Evolutionary conservation across 2,329 filamentous ascomycete genomes (phyloP).

Genomic region (Aureobasidium uvarum): DNA sequence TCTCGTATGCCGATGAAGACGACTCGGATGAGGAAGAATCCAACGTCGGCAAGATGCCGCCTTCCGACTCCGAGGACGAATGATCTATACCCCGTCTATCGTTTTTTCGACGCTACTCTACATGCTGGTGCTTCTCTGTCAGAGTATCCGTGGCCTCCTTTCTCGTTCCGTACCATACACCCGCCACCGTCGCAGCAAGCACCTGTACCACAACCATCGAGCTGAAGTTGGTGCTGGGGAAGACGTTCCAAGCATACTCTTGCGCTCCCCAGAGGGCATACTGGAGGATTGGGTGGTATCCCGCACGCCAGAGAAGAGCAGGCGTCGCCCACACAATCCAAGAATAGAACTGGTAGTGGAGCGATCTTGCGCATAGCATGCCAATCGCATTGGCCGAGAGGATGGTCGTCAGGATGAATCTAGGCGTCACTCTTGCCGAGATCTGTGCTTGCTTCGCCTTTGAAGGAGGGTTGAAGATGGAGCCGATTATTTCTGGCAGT

Average conservation of each 20-base stretch:
- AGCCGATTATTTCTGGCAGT: conserved; percentile 54
- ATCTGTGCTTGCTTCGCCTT: conserved; percentile 58
- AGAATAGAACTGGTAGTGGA: conserved; percentile 95
- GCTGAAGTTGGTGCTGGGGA: conserved; percentile 70
- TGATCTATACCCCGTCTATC: conserved; percentile 32
- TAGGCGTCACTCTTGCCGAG: conserved; percentile 60
- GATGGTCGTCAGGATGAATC: conserved; percentile 73
- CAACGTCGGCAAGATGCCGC: conserved; percentile 79
- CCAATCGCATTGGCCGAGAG: conserved; percentile 75
- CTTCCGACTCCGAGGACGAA: conserved; percentile 70
- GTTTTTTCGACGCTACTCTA: conserved; percentile 20
- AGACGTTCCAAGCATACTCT: conserved; percentile 93
- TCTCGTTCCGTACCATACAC: conserved; percentile 59
- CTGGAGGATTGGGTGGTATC: conserved; percentile 64
- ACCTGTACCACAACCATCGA: conserved; percentile 67
- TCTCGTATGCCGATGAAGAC: conserved; percentile 57
- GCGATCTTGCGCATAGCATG: conserved; percentile 77
- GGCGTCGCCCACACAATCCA: conserved; percentile 89
- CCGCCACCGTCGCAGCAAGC: conserved; percentile 64
- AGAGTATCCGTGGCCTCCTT: conserved; percentile 38
- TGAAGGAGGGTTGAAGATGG: conserved; percentile 48
- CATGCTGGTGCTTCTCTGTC: conserved; percentile 27
- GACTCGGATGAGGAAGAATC: conserved; percentile 74
- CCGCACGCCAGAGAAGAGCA: conserved; percentile 78
- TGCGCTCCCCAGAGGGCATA: conserved; percentile 72